A percentile compares a stretch with the other conserved stretches of the same genome.
Conservation (phyloP, 2,329 filamentous ascomycete genomes). For the Claviceps pazoutovae region DNA sequence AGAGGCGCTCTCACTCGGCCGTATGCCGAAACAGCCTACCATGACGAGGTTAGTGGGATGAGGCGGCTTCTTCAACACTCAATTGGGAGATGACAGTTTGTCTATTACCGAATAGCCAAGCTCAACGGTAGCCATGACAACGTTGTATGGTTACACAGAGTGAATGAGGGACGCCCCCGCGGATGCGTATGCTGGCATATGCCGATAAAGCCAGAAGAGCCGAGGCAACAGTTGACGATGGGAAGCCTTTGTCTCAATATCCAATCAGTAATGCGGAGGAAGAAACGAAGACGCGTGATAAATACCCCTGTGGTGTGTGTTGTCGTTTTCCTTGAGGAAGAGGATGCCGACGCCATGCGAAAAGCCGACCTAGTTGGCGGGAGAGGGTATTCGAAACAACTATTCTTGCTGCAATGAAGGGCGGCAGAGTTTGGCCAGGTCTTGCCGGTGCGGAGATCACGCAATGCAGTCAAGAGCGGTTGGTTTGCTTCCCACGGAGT, state of each 20-base stretch:
- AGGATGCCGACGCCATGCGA: no score
- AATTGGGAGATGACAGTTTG: not conserved
- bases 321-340: not conserved
- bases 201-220: not conserved
- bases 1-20: conserved; percentile 9
- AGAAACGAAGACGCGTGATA: not conserved
- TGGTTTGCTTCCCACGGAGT: no score
- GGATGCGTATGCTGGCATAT: not conserved
- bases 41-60: not conserved
- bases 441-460: no score
- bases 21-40: conserved; percentile 6
- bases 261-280: not conserved
- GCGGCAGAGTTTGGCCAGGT: no score
- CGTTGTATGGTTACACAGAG: not conserved
- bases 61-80: not conserved
- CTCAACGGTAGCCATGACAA: conserved; percentile 5
- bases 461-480: no score
- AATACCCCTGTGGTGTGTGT: not conserved
- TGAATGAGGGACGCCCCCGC: not conserved
- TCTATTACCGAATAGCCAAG: conserved; percentile 6
- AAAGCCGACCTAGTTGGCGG: no score
- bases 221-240: not conserved
- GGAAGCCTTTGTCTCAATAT: not conserved
- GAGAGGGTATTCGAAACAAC: no score
- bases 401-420: no score